Percentiles rank a stretch among this genome's conserved stretches.
phyloP scores from a whole-genome alignment of 805 yeast genomes.

The Metschnikowia borealis region DNA sequence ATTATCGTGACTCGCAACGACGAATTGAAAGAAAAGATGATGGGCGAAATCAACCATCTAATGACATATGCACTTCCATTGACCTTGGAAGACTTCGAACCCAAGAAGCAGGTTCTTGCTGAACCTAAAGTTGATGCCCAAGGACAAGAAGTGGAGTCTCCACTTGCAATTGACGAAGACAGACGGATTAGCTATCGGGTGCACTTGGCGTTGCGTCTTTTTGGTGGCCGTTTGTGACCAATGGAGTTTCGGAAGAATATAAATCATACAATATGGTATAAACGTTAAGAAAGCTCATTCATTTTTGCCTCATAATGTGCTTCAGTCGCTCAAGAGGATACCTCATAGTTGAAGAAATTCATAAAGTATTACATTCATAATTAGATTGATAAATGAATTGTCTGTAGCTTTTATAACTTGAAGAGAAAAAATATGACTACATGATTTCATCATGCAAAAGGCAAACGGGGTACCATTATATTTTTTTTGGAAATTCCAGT shows the following conservation, averaged over 20 bases:
- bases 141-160: conserved; percentile 16
- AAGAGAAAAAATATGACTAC: background rate
- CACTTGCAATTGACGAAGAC: conserved; percentile 46
- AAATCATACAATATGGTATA: too few species aligned
- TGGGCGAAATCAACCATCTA: conserved; percentile 59
- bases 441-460: too few species aligned
- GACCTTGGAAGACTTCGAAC: conserved; percentile 55
- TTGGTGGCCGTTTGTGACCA: conserved; percentile 8
- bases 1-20: conserved; percentile 68
- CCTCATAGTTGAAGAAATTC: background rate
- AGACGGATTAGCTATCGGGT: conserved; percentile 62
- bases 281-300: background rate
- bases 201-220: conserved; percentile 50
- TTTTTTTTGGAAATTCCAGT: too few species aligned
- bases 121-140: conserved; percentile 16
- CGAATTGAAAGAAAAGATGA: conserved; percentile 53
- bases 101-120: conserved; percentile 18
- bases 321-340: too few species aligned
- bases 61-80: conserved; percentile 50
- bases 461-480: too few species aligned
- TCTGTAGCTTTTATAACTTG: too few species aligned
- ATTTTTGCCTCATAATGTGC: too few species aligned
- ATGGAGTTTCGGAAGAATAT: background rate
- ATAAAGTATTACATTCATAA: background rate
- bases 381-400: background rate